Conservation (phyloP, 2,329 filamentous ascomycete species). For the Dactylellina parvicollis region DNA sequence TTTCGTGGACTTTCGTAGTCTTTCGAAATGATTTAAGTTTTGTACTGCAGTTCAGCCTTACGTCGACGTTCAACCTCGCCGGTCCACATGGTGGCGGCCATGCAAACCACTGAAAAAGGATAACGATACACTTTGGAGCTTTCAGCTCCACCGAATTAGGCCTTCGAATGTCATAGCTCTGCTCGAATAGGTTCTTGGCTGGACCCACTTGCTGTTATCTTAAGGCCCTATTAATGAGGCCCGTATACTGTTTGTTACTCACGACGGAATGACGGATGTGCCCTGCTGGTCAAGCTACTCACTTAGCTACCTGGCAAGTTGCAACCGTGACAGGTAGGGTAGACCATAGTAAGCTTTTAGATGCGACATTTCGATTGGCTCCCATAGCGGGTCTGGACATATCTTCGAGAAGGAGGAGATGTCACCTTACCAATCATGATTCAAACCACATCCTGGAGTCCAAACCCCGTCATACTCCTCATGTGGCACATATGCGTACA, state of each 20-base stretch:
- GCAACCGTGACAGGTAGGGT: neutral
- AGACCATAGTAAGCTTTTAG: constrained; percentile 31
- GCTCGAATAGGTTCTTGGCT: constrained; percentile 22
- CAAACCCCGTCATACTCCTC: constrained; percentile 25
- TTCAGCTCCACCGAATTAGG: constrained; percentile 42
- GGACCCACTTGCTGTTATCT: constrained; percentile 5
- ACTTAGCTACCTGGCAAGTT: neutral
- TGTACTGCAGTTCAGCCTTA: constrained; percentile 48
- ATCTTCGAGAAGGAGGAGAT: constrained; percentile 6
- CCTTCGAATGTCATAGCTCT: constrained; percentile 15
- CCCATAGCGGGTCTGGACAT: neutral
- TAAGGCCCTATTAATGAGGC: neutral
- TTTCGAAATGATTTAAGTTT: neutral
- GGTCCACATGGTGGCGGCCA: constrained; percentile 1
- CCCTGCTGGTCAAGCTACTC: neutral
- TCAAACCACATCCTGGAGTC: constrained; percentile 4
- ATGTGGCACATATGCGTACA: neutral
- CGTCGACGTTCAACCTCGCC: constrained; percentile 45
- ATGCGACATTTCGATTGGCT: constrained; percentile 11
- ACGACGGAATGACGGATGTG: constrained; percentile 5
- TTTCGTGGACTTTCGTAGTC: too few species aligned
- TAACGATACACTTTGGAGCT: neutral
- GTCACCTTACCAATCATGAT: constrained; percentile 40
- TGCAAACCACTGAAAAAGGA: constrained; percentile 28
- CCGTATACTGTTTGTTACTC: too few species aligned